phyloP scores from a whole-genome alignment of 306 rosid genomes.

The Senna tora region DNA sequence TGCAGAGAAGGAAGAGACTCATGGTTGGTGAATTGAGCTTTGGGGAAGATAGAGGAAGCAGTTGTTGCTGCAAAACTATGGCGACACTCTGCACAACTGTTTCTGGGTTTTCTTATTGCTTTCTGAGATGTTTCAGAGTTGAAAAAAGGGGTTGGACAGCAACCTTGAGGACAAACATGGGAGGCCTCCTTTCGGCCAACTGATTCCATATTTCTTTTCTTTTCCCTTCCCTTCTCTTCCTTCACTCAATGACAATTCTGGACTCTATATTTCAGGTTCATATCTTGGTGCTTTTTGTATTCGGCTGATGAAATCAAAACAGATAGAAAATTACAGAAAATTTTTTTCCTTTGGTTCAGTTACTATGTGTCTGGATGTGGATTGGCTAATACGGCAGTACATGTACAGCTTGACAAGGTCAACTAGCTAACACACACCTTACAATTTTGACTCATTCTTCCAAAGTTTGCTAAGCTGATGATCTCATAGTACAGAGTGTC shows the following conservation, averaged over 20 bases:
- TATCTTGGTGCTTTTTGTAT: slow-evolving; percentile 26
- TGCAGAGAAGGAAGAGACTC: slow-evolving; percentile 81
- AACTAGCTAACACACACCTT: not conserved
- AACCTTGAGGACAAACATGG: slow-evolving; percentile 57
- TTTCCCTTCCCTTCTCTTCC: not conserved
- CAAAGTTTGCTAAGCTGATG: slow-evolving; percentile 29
- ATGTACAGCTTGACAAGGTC: slow-evolving; percentile 49
- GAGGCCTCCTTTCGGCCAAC: slow-evolving; percentile 54
- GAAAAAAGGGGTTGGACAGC: slow-evolving; percentile 66
- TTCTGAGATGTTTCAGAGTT: slow-evolving; percentile 45
- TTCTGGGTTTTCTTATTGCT: slow-evolving; percentile 46
- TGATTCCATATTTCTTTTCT: slow-evolving; percentile 50
- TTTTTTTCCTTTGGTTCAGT: slow-evolving; percentile 25
- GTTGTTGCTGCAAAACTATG: slow-evolving; percentile 65
- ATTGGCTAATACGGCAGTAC: slow-evolving; percentile 32
- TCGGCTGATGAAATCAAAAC: slow-evolving; percentile 1
- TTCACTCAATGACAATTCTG: slow-evolving; percentile 35
- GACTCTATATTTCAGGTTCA: slow-evolving; percentile 27
- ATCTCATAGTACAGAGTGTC: slow-evolving; percentile 15
- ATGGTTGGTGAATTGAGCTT: slow-evolving; percentile 82
- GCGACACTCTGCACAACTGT: slow-evolving; percentile 74
- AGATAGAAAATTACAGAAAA: slow-evolving; percentile 20
- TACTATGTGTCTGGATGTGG: slow-evolving; percentile 25
- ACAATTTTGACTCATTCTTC: slow-evolving; percentile 44
- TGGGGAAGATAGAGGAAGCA: slow-evolving; percentile 73